These are phyloP conservation scores for Chlorociboria aeruginascens DNA, from an alignment of 495 filamentous ascomycete genomes.

Conservation along the genomic window DNA sequence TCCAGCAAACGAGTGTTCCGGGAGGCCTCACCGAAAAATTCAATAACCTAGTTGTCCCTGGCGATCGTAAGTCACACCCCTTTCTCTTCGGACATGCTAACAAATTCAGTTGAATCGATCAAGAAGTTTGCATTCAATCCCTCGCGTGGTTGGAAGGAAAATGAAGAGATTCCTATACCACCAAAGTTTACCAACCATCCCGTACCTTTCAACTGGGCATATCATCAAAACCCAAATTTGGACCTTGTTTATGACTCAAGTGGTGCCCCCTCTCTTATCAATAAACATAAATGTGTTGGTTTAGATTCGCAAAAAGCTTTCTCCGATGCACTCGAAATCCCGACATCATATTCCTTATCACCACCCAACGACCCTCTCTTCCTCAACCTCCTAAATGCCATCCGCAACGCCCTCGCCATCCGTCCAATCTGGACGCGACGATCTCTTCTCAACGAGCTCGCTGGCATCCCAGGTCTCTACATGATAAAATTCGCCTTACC, in stretches of 20 bases:
- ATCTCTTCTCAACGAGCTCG: slow-evolving; percentile 56
- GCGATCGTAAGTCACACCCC: slow-evolving; percentile 40
- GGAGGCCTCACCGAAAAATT: slow-evolving; percentile 55
- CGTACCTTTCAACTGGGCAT: slow-evolving; percentile 57
- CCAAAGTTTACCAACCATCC: slow-evolving; percentile 57
- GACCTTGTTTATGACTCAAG: slow-evolving; percentile 22
- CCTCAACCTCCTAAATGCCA: slow-evolving; percentile 41
- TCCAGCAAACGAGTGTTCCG: slow-evolving; percentile 53
- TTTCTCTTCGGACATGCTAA: slow-evolving; percentile 3
- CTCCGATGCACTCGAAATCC: slow-evolving; percentile 24
- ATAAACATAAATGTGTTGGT: slow-evolving; percentile 26
- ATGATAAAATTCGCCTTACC: slow-evolving; percentile 52
- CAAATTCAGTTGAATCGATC: slow-evolving; percentile 32
- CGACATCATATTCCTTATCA: slow-evolving; percentile 21
- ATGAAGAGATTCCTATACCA: slow-evolving; percentile 67
- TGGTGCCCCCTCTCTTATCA: slow-evolving; percentile 22
- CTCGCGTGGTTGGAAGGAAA: slow-evolving; percentile 40
- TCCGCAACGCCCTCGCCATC: slow-evolving; percentile 49
- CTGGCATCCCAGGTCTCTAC: slow-evolving; percentile 25
- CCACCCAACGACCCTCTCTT: slow-evolving; percentile 40
- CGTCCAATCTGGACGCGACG: slow-evolving; percentile 82
- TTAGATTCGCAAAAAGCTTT: slow-evolving; percentile 34
- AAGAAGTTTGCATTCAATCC: slow-evolving; percentile 63
- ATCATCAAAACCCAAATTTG: slow-evolving; percentile 39
- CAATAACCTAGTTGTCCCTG: slow-evolving; percentile 48